Percentiles rank a stretch among this genome's conserved stretches.
phyloP scores from a whole-genome alignment of 805 yeast genomes.

The Debaryomyces castellii region DNA sequence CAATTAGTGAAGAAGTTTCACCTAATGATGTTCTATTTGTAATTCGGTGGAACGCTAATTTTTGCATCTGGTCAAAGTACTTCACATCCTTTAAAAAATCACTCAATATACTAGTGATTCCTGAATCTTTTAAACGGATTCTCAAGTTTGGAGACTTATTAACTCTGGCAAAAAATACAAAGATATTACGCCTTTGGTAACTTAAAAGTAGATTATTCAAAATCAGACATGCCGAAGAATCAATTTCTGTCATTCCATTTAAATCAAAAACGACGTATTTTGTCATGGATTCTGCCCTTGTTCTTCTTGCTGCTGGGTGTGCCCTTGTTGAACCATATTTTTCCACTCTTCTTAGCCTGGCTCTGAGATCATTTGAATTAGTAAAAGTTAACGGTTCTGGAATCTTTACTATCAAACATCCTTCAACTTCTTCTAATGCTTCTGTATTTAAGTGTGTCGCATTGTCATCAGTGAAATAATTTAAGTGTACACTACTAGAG shows the following conservation, averaged over 20 bases:
- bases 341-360: conserved; percentile 40
- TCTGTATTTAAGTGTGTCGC: conserved; percentile 34
- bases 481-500: conserved; percentile 18
- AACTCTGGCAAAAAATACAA: conserved; percentile 37
- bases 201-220: conserved; percentile 25
- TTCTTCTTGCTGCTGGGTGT: conserved; percentile 41
- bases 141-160: conserved; percentile 23
- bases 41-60: not conserved
- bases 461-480: conserved; percentile 35
- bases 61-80: conserved; percentile 21
- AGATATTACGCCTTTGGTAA: conserved; percentile 31
- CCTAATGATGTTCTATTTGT: conserved; percentile 2
- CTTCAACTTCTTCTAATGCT: conserved; percentile 43
- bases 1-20: not conserved
- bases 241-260: conserved; percentile 42
- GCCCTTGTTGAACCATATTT: conserved; percentile 43
- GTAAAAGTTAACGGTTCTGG: conserved; percentile 47
- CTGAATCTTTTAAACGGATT: conserved; percentile 27
- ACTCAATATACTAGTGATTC: conserved; percentile 24
- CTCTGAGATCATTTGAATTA: conserved; percentile 37
- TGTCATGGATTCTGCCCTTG: conserved; percentile 37
- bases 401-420: conserved; percentile 41
- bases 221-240: conserved; percentile 43
- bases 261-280: conserved; percentile 41
- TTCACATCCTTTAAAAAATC: conserved; percentile 23